Conservation (phyloP, 1,284 basidiomycete species). For the Peniophora sp. region DNA sequence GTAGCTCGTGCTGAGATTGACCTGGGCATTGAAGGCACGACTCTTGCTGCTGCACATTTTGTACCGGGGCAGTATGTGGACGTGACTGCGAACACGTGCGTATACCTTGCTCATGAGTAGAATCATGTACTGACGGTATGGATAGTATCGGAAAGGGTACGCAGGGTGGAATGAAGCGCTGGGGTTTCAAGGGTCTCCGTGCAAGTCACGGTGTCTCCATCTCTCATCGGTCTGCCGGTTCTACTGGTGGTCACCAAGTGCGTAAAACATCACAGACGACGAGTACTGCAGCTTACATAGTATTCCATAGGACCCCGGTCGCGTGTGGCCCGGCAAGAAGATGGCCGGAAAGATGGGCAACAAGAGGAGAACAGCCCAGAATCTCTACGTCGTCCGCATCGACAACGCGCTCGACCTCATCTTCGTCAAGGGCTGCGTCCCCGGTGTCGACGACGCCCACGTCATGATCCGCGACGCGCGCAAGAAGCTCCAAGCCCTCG, state of each 20-base stretch:
- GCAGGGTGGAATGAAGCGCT: constrained; percentile 95
- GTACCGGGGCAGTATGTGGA: constrained; percentile 98
- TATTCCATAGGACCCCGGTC: constrained; percentile 73
- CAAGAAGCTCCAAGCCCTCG: constrained; percentile 66
- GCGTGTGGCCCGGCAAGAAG: constrained; percentile 95
- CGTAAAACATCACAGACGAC: constrained; percentile 8
- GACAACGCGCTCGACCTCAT: constrained; percentile 83
- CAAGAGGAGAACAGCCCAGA: constrained; percentile 78
- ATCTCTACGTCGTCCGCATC: constrained; percentile 83
- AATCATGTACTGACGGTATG: constrained; percentile 5
- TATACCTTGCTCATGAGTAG: constrained; percentile 11
- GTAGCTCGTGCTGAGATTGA: too few relatives aligned
- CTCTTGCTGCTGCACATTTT: constrained; percentile 88
- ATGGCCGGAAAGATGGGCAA: constrained; percentile 96
- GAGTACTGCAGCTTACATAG: not conserved
- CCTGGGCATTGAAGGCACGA: constrained; percentile 54
- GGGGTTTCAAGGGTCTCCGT: constrained; percentile 87
- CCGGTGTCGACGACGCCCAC: constrained; percentile 70
- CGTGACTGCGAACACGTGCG: constrained; percentile 86
- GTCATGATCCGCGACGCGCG: constrained; percentile 74
- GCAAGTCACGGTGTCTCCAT: constrained; percentile 96
- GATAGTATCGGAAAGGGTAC: constrained; percentile 93
- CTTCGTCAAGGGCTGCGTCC: constrained; percentile 74
- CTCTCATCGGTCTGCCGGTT: constrained; percentile 89
- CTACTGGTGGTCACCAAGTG: constrained; percentile 93